Evolutionary conservation across 2,329 filamentous ascomycete species (phyloP), one percentile per base, ranked within the genome.

Genomic region (Phaeosphaeriaceae sp.): DNA sequence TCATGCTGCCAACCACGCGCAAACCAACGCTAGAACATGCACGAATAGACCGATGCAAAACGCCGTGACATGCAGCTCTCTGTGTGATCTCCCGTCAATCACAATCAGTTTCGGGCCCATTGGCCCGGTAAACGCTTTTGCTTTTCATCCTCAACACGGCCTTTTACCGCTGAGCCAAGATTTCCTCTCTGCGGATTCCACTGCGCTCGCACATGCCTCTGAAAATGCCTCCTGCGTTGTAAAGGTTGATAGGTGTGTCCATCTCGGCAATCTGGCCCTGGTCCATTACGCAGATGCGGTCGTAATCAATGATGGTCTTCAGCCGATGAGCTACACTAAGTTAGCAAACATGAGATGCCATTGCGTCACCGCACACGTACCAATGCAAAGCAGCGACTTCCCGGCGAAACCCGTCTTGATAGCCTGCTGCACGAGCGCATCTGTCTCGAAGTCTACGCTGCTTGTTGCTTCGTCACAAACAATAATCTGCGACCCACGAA

Each of bases 281-380:
- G 70, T 98, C 94, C 93, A 99, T 96, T 67, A 99, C 95, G 70
- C 93, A 94, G 74, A 99, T 97, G 48, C 94, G 88, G 77, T 99
- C 94, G 77, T 98, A 98, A 25, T 89, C 88, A 61, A 98, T 90
- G 62, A 99, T 97, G 1, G 95, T 98, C 72, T 92, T 90, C 69
- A 98, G 82, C 5, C 94, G 86, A 78, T 98, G 94, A 6, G 94
- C 94, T 44, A 44, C 17, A 20, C 17, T 4, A 44, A 2, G 20
- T 44, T 44, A 44, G 41, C 41, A 41, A 17, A 5, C 36, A 15
- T 41, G 7, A 15, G 5, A 41, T 41, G n/a, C 36, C 36, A 41
- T 41, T 41, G 13, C 36, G n/a, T 19, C n/a, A 17, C n/a, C 13
- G 36, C 6, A 31, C 11, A 44, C 41, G n/a, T 44, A 44, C 41